phyloP scores from a whole-genome alignment of 2,329 filamentous ascomycete genomes.

The Rhinocladiella mackenziei region DNA sequence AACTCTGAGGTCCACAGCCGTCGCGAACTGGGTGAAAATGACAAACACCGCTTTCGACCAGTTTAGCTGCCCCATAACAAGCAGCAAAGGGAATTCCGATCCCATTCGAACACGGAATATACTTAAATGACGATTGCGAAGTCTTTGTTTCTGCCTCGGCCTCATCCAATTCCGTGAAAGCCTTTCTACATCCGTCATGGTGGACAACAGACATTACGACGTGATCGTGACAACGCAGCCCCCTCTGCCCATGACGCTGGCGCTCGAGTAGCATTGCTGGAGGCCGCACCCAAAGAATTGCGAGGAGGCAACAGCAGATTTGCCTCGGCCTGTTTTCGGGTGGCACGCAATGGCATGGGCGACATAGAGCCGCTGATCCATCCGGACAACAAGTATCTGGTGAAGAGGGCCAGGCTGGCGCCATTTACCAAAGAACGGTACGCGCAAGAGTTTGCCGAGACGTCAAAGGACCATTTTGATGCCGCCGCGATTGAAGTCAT shows the following conservation, averaged over 20 bases:
- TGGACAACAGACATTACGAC: no score
- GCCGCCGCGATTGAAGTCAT: neutral
- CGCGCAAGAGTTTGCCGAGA: neutral
- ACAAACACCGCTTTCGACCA: no score
- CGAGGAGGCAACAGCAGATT: conserved; percentile 8
- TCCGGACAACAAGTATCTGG: conserved; percentile 44
- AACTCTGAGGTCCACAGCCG: no score
- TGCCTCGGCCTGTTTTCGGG: conserved; percentile 1
- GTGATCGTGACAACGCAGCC: no score
- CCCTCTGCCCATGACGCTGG: conserved; percentile 51
- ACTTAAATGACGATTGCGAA: no score
- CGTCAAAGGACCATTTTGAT: neutral
- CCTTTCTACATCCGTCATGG: no score
- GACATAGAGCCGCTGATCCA: conserved; percentile 60
- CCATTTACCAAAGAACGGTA: conserved; percentile 1
- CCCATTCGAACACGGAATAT: no score
- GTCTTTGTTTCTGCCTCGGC: no score
- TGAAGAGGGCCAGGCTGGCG: conserved; percentile 47
- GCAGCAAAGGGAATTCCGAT: no score
- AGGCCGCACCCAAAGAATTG: conserved; percentile 1
- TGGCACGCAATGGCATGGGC: conserved; percentile 40
- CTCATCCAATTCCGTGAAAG: no score
- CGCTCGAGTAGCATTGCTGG: conserved; percentile 24
- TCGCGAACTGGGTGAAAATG: no score
- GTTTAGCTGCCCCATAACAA: no score